phyloP scores from a whole-genome alignment of 257 asterid species.

The Plectranthus barbatus region DNA sequence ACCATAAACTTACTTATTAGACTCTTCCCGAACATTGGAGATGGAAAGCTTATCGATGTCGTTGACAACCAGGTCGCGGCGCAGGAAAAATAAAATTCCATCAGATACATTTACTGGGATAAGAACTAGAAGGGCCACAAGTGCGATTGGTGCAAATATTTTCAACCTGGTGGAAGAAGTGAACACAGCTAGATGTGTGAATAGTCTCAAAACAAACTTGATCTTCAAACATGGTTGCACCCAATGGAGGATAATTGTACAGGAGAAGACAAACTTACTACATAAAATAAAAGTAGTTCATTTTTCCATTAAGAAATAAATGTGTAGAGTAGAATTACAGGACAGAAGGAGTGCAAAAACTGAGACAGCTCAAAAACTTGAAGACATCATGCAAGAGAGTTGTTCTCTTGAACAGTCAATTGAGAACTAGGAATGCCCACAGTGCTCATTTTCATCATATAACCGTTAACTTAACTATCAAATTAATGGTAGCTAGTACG shows the following conservation, averaged over 20 bases:
- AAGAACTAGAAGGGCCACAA: slow-evolving; percentile 70
- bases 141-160: slow-evolving; percentile 75
- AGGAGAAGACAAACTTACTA: background rate
- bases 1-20: slow-evolving; percentile 56
- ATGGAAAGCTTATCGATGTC: slow-evolving; percentile 96
- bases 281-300: background rate
- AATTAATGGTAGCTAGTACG: background rate
- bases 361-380: too few relatives aligned
- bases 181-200: background rate
- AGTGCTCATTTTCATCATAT: background rate
- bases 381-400: too few relatives aligned
- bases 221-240: background rate
- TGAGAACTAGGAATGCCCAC: background rate
- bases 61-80: slow-evolving; percentile 76
- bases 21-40: slow-evolving; percentile 76
- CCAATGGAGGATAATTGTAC: background rate
- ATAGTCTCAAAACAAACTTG: background rate
- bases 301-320: too few relatives aligned
- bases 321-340: too few relatives aligned
- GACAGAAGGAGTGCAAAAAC: too few relatives aligned
- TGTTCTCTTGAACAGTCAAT: too few relatives aligned
- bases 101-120: slow-evolving; percentile 85
- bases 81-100: slow-evolving; percentile 59
- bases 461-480: background rate
- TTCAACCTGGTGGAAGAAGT: slow-evolving; percentile 50